Evolutionary conservation across 228 moss, liverwort and hornwort genomes (phyloP).

Genomic region (Sphagnum fallax): DNA sequence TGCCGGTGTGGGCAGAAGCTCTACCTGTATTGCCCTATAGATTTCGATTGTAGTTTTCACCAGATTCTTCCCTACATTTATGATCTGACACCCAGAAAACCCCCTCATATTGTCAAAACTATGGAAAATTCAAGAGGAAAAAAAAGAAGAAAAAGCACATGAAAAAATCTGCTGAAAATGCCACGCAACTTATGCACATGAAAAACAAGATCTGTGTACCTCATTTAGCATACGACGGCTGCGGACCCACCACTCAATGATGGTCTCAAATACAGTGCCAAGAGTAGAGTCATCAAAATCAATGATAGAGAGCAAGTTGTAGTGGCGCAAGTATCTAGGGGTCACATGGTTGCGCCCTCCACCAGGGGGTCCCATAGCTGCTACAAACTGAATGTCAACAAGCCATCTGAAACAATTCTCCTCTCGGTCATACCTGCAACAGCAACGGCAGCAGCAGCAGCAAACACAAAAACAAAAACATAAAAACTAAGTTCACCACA

Average conservation of each 20-base stretch:
- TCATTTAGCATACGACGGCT: conserved; percentile 47
- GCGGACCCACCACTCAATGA: conserved; percentile 65
- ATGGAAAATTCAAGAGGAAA: background rate
- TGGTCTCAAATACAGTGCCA: conserved; percentile 50
- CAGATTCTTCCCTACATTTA: conserved; percentile 31
- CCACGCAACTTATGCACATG: background rate
- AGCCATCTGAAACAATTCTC: conserved; percentile 46
- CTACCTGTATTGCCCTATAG: conserved; percentile 53
- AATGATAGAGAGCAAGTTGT: conserved; percentile 48
- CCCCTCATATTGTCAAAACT: background rate
- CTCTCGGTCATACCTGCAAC: conserved; percentile 57
- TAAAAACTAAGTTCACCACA: background rate
- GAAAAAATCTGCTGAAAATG: background rate
- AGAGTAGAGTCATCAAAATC: conserved; percentile 62
- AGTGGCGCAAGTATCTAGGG: conserved; percentile 60
- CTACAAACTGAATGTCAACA: conserved; percentile 62
- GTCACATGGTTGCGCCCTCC: conserved; percentile 61
- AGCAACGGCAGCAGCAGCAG: background rate
- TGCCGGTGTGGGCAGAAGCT: conserved; percentile 51
- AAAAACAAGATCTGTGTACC: conserved; percentile 11
- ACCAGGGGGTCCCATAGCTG: conserved; percentile 71
- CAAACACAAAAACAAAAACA: background rate
- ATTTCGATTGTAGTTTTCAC: conserved; percentile 48
- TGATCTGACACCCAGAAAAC: conserved; percentile 22
- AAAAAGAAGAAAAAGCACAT: background rate